phyloP scores from a whole-genome alignment of 352 stramenopile genomes.

The Discostella stelligera region DNA sequence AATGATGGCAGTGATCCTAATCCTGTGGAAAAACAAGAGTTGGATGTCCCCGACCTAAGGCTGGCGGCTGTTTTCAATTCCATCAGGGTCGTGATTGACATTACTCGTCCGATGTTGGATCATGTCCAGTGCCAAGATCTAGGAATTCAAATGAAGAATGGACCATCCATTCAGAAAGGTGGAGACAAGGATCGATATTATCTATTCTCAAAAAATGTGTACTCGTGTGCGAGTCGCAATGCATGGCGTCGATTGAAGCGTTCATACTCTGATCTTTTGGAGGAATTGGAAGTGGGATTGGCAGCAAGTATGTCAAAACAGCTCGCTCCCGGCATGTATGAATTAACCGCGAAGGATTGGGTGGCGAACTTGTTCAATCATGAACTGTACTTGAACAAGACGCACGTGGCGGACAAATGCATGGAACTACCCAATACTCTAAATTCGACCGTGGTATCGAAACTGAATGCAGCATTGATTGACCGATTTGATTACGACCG shows the following conservation, averaged over 20 bases:
- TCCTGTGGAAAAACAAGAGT: not conserved
- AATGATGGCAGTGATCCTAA: not conserved
- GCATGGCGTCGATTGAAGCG: conserved; percentile 20
- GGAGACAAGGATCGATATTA: conserved; percentile 21
- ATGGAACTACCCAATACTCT: conserved; percentile 8
- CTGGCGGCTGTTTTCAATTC: conserved; percentile 48
- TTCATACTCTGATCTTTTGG: conserved; percentile 20
- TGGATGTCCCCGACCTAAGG: conserved; percentile 1
- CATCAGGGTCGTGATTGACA: conserved; percentile 33
- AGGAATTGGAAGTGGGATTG: conserved; percentile 19
- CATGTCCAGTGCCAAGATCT: conserved; percentile 28
- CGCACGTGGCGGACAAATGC: conserved; percentile 25
- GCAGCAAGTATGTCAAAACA: conserved; percentile 23
- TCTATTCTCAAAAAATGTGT: conserved; percentile 36
- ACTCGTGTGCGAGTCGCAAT: conserved; percentile 8
- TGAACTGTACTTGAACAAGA: conserved; percentile 19
- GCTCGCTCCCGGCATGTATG: conserved; percentile 19
- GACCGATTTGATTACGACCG: conserved; percentile 27
- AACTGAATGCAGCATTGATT: conserved; percentile 29
- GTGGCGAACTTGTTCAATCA: conserved; percentile 26
- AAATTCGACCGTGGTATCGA: conserved; percentile 17
- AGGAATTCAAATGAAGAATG: conserved; percentile 37
- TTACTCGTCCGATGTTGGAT: conserved; percentile 37
- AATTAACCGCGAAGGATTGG: conserved; percentile 31
- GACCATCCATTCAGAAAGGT: conserved; percentile 21